Base-by-base conservation (phyloP, 441 rosid species). In the Pelargonium myrrhifolium region DNA sequence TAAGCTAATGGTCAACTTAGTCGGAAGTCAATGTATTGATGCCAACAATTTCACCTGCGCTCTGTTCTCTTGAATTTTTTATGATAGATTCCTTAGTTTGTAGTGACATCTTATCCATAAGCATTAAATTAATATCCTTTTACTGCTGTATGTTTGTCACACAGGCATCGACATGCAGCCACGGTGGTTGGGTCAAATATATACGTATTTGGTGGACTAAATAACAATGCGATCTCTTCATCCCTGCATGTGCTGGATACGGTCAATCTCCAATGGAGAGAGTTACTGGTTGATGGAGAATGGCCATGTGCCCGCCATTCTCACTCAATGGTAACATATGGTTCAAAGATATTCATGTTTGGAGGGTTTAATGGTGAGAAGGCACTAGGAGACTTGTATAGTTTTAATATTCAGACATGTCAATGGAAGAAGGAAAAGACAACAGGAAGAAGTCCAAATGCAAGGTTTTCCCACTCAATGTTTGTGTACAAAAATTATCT, bases 131-230 rank as follows among this genome's bases (percentile, higher is more conserved):
- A 24, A 10, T 53, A 17, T 24, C 31, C 22, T 51, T 51, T 66
- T n/a, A 26, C 65, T 37, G 75, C 51, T 69, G 39, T 68, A 49
- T 71, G 60, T 72, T 15, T 68, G 67, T 69, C 58, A 51, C 15
- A 64, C 83, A 89, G 99, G 89, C 97, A 94, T 75, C 86, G 96
- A 20, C 97, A 93, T 74, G 87, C 96, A 47, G 96, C 97, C 14
- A 84, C 90, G 42, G 91, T 76, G 75, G 71, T 87, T 75, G 96
- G 89, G 62, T 85, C 88, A 2, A 81, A 78, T 68, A 75, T 94
- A 75, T 91, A 84, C 83, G 86, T 89, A 24, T 87, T 85, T 56
- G 99, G 97, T 63, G 97, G 97, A 65, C 84, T 93, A 58, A 83
- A 83, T 81, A 82, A 78, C 64, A 85, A 82, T 22, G 68, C 75